Evolutionary conservation across 208 protist species (phyloP).

Genomic region (Leishmania martiniquensis): DNA sequence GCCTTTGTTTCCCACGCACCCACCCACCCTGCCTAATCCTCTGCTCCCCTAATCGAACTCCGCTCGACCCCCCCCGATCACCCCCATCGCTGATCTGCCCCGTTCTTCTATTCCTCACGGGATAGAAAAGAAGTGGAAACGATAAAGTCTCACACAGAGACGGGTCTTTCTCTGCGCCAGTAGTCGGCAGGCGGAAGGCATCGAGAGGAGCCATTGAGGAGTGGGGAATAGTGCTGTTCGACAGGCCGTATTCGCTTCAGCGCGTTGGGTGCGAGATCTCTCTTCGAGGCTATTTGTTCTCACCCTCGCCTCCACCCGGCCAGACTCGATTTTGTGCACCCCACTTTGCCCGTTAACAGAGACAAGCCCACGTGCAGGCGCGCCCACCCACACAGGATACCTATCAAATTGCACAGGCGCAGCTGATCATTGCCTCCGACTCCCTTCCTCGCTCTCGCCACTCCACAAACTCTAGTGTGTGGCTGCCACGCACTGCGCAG

Average conservation of each 20-base stretch:
- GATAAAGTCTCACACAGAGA: background rate
- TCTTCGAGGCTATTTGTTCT: background rate
- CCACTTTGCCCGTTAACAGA: background rate
- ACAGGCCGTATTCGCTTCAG: too few species aligned
- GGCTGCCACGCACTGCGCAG: conserved; percentile 11
- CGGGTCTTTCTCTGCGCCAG: background rate
- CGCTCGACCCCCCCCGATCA: too few species aligned
- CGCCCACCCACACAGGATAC: background rate
- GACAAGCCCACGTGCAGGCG: background rate
- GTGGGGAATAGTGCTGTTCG: too few species aligned
- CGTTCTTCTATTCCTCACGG: background rate
- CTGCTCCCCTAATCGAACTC: background rate
- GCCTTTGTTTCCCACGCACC: background rate
- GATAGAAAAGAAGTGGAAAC: conserved; percentile 1
- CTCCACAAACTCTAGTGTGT: background rate
- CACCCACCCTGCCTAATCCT: too few species aligned
- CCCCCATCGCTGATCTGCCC: background rate
- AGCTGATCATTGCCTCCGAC: background rate
- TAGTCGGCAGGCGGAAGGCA: too few species aligned
- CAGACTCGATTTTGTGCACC: background rate
- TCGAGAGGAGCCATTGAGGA: too few species aligned
- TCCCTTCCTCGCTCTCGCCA: background rate
- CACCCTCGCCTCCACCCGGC: background rate
- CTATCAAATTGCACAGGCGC: background rate
- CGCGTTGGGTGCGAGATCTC: background rate